Percentiles rank a stretch among this genome's conserved stretches.
Conservation (phyloP, 2,329 filamentous ascomycete genomes). For the Akanthomyces dipterigenus region DNA sequence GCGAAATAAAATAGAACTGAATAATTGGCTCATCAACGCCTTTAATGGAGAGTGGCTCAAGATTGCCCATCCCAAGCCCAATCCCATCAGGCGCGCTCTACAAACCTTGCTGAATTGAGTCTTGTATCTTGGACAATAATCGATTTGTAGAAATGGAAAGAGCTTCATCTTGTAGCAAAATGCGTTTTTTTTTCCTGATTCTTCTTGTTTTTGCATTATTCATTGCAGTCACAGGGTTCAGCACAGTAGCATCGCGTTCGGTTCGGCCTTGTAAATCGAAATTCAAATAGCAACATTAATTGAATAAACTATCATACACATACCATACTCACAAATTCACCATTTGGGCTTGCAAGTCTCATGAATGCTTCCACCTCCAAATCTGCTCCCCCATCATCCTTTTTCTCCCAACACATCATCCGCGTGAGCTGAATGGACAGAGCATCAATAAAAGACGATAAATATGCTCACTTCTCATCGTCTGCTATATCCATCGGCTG, state of each 20-base stretch:
- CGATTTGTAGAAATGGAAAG: not conserved
- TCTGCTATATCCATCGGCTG: not conserved
- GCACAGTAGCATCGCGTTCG: not conserved
- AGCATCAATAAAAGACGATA: not conserved
- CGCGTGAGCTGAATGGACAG: not conserved
- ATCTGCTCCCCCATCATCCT: not conserved
- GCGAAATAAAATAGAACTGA: constrained; percentile 50
- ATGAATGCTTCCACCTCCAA: not conserved
- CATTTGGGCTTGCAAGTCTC: constrained; percentile 3
- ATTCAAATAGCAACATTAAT: constrained; percentile 12
- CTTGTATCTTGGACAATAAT: not conserved
- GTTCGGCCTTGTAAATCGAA: not conserved
- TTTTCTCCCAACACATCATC: not conserved
- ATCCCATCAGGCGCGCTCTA: constrained; percentile 19
- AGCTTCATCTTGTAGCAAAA: not conserved
- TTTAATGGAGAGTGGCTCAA: constrained; percentile 94
- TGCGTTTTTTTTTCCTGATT: not conserved
- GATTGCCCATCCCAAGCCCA: constrained; percentile 43
- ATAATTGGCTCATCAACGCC: constrained; percentile 90
- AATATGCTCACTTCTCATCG: not conserved
- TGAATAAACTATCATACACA: constrained; percentile 14
- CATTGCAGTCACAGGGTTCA: not conserved
- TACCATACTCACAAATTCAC: constrained; percentile 2
- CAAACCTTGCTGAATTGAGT: not conserved
- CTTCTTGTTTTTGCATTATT: not conserved